Evolutionary conservation across 345 rosid species (phyloP), one percentile per base, ranked within the genome.

Genomic region (Eucalyptus urophylla): DNA sequence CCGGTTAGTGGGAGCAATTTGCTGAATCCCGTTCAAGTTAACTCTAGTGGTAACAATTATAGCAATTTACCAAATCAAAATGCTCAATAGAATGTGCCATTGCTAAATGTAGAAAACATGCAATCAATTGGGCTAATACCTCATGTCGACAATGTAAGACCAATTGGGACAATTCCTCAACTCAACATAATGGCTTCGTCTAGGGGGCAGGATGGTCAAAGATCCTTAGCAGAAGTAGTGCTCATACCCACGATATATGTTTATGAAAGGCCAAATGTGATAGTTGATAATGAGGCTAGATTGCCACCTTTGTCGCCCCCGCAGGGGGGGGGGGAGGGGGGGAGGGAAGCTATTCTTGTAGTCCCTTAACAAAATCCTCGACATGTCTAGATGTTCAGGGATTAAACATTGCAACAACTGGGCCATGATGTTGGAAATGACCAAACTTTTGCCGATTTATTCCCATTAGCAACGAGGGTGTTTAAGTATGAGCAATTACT

Each of bases 301-400:
- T 31, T 15, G 17, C 72, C 72, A 65, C 19, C 8, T 29, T 65
- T 65, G 31, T 15, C 3, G 22, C 2, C 6, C 2, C n/a, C n/a
- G n/a, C n/a, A n/a, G n/a, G n/a, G n/a, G n/a, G n/a, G 8, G 5
- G 17, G 31, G 0, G 15, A 3, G 22, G 3, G 31, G 5, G 49
- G 49, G 49, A 6, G 7, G 43, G 43, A 43, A 53, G 8, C 56
- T 53, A 53, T 53, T 53, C 56, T 53, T 53, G 56, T 53, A 53
- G 56, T 19, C 56, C 56, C 56, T 53, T 53, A 53, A 53, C 56
- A 53, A 53, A 2, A 53, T 14, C 37, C 3, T 14, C 5, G 4
- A 53, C 56, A 19, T 53, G 24, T 53, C 2, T 4, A 53, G 56
- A 53, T 53, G 56, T 53, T 19, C 0, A 1, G 10, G 56, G 24